Percentiles rank a stretch among this genome's conserved stretches.
These are phyloP conservation scores for Podaxis sp. DNA, from an alignment of 768 basidiomycete species.

Conservation along the genomic window DNA sequence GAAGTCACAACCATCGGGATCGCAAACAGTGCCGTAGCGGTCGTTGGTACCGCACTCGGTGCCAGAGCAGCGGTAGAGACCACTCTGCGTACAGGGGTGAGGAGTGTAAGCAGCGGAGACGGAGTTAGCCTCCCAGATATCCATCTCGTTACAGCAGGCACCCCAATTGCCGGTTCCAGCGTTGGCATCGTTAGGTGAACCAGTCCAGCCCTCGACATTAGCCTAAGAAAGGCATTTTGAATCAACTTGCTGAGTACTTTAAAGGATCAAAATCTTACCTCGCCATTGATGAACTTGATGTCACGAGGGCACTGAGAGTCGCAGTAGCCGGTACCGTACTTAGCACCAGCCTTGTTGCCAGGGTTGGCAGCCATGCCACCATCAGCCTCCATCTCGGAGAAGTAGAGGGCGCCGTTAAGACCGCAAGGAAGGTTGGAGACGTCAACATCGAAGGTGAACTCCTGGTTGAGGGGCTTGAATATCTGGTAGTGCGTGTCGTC, in stretches of 20 bases:
- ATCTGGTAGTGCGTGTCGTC: conserved; percentile 12
- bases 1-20: conserved; percentile 44
- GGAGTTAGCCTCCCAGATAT: conserved; percentile 43
- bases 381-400: conserved; percentile 13
- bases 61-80: conserved; percentile 30
- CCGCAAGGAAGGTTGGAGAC: conserved; percentile 14
- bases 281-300: conserved; percentile 13
- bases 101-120: conserved; percentile 36
- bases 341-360: conserved; percentile 12
- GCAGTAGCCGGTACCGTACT: conserved; percentile 14
- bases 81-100: conserved; percentile 29
- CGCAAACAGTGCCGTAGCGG: conserved; percentile 29
- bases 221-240: not conserved
- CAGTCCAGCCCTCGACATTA: conserved; percentile 8
- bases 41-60: conserved; percentile 22
- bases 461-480: conserved; percentile 11
- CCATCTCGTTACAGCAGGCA: conserved; percentile 42
- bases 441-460: conserved; percentile 14
- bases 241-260: not conserved
- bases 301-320: conserved; percentile 13
- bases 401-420: conserved; percentile 13
- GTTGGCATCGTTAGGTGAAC: conserved; percentile 20
- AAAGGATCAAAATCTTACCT: not conserved
- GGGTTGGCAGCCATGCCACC: conserved; percentile 7
- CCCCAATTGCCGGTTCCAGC: conserved; percentile 34